A percentile compares a stretch with the other conserved stretches of the same genome.
Conservation (phyloP, 768 basidiomycete species). For the Pulveroboletus sp. region DNA sequence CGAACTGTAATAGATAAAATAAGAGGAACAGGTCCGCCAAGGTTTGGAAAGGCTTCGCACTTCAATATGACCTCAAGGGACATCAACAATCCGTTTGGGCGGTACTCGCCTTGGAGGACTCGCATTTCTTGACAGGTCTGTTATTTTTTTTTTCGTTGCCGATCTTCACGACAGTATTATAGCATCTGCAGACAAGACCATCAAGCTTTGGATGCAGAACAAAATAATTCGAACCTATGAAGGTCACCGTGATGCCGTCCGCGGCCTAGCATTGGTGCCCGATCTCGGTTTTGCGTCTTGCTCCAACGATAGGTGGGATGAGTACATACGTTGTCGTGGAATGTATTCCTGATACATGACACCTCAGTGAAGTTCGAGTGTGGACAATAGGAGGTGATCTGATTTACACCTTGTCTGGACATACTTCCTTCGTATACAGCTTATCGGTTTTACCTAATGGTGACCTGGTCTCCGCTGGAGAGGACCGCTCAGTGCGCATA, state of each 20-base stretch:
- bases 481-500: slow-evolving; percentile 88
- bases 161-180: slow-evolving; percentile 7
- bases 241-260: slow-evolving; percentile 90
- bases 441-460: slow-evolving; percentile 78
- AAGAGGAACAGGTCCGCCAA: slow-evolving; percentile 70
- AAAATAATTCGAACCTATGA: slow-evolving; percentile 70
- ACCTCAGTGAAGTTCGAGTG: slow-evolving; percentile 77
- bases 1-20: background rate
- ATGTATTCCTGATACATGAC: background rate
- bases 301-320: slow-evolving; percentile 81
- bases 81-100: slow-evolving; percentile 95
- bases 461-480: slow-evolving; percentile 84
- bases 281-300: slow-evolving; percentile 94
- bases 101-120: slow-evolving; percentile 73
- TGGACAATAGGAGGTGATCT: slow-evolving; percentile 84
- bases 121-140: slow-evolving; percentile 78
- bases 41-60: slow-evolving; percentile 81
- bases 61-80: slow-evolving; percentile 70
- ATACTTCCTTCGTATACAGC: slow-evolving; percentile 96
- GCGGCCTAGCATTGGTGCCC: slow-evolving; percentile 73
- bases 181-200: slow-evolving; percentile 95
- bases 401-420: slow-evolving; percentile 79
- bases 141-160: slow-evolving; percentile 8
- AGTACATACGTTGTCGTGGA: background rate
- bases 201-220: slow-evolving; percentile 81